These are phyloP conservation scores for Phytophthora sojae DNA, from an alignment of 352 stramenopile genomes.

Conservation along the genomic window DNA sequence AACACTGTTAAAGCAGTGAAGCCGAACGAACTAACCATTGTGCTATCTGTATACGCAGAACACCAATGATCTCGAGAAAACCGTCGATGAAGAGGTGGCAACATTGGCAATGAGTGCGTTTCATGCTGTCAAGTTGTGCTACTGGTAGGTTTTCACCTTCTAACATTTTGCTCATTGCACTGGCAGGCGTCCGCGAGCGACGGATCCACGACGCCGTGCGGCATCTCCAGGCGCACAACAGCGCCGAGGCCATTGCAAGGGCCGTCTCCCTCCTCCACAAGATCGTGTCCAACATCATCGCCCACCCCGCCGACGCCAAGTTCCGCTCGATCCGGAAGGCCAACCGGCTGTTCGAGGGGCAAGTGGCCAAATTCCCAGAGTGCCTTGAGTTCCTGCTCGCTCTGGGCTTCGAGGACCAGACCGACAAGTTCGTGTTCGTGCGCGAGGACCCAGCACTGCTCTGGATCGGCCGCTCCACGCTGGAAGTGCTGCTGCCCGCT, in stretches of 20 bases:
- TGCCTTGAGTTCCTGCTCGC: constrained; percentile 72
- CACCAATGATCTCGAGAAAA: constrained; percentile 10
- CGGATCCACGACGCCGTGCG: constrained; percentile 55
- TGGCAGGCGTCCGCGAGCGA: constrained; percentile 64
- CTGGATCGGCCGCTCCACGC: constrained; percentile 68
- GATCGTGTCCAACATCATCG: constrained; percentile 81
- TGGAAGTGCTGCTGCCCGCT: constrained; percentile 58
- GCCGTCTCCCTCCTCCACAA: constrained; percentile 62
- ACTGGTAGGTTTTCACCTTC: too few relatives aligned
- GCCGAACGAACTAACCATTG: neutral
- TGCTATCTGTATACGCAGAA: neutral
- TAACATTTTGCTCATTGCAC: neutral
- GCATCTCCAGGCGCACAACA: constrained; percentile 46
- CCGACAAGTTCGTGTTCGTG: constrained; percentile 58
- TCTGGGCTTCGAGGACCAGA: constrained; percentile 74
- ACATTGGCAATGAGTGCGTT: constrained; percentile 60
- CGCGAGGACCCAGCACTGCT: constrained; percentile 72
- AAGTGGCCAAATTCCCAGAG: constrained; percentile 58
- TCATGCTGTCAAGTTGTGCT: neutral
- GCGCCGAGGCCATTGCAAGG: constrained; percentile 37
- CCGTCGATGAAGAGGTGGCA: constrained; percentile 32
- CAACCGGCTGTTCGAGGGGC: constrained; percentile 65
- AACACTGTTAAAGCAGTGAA: neutral
- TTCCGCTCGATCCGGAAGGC: constrained; percentile 74
- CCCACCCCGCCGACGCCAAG: constrained; percentile 60